Conservation (phyloP, 2,329 filamentous ascomycete species). For the Dothistroma pini region DNA sequence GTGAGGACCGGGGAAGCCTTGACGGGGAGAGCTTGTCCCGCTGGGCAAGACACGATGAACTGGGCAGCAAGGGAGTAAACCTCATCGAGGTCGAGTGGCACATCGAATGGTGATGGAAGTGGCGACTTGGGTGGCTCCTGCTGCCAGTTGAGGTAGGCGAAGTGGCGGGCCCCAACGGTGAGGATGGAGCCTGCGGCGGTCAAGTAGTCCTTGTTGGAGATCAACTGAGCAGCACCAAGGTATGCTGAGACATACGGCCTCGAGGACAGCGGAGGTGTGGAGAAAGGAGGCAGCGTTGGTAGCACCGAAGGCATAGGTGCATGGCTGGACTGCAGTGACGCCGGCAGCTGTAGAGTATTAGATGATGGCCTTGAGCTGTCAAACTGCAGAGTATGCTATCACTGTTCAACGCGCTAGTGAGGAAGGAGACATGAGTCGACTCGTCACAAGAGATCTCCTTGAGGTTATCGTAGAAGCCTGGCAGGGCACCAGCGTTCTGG, state of each 20-base stretch:
- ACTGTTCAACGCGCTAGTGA: conserved; percentile 39
- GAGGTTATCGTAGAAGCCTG: conserved; percentile 56
- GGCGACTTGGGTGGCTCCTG: conserved; percentile 33
- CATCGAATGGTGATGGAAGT: conserved; percentile 59
- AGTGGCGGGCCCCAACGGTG: conserved; percentile 61
- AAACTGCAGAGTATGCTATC: not conserved
- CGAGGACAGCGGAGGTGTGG: conserved; percentile 50
- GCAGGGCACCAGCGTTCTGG: conserved; percentile 31
- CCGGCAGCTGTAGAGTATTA: conserved; percentile 41
- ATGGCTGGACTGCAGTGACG: conserved; percentile 52
- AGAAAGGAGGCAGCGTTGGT: conserved; percentile 50
- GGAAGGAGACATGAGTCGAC: conserved; percentile 54
- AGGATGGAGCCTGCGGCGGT: conserved; percentile 60
- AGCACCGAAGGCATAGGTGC: conserved; percentile 46
- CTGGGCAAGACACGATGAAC: conserved; percentile 59
- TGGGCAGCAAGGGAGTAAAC: conserved; percentile 61
- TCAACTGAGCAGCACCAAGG: conserved; percentile 58
- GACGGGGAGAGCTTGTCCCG: conserved; percentile 55
- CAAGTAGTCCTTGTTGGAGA: conserved; percentile 57
- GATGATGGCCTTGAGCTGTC: not conserved
- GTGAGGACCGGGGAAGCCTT: conserved; percentile 40
- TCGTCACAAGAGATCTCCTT: conserved; percentile 57
- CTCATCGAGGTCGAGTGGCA: conserved; percentile 55
- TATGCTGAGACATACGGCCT: conserved; percentile 58
- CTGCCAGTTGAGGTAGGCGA: conserved; percentile 44